These are phyloP conservation scores for Aspergillus sp. DNA, from an alignment of 2,329 filamentous ascomycete genomes.

Conservation along the genomic window DNA sequence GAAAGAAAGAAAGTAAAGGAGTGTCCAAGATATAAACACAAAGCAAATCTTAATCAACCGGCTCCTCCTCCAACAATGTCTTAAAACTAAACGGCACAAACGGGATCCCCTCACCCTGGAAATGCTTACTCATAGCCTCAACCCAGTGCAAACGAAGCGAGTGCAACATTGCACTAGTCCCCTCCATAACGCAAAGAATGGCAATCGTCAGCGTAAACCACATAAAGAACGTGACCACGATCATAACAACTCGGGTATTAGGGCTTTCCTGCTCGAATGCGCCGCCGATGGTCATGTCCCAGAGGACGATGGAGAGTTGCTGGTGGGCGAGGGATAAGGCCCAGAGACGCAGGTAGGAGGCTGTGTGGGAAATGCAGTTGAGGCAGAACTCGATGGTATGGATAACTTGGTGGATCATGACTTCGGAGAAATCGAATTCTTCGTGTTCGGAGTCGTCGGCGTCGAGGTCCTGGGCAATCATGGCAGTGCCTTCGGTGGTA, in stretches of 20 bases:
- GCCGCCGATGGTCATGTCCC: slow-evolving; percentile 86
- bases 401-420: slow-evolving; percentile 98
- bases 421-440: slow-evolving; percentile 94
- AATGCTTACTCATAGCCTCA: slow-evolving; percentile 96
- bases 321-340: slow-evolving; percentile 95
- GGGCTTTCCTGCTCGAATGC: slow-evolving; percentile 61
- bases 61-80: slow-evolving; percentile 74
- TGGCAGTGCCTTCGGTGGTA: slow-evolving; percentile 72
- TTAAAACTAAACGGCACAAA: slow-evolving; percentile 89
- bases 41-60: slow-evolving; percentile 33
- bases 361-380: slow-evolving; percentile 98
- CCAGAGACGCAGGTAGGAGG: slow-evolving; percentile 97
- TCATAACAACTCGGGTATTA: slow-evolving; percentile 65
- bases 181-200: slow-evolving; percentile 89
- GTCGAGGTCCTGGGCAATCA: slow-evolving; percentile 78
- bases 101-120: slow-evolving; percentile 78
- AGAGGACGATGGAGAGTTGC: slow-evolving; percentile 91
- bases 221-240: slow-evolving; percentile 73
- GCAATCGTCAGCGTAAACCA: slow-evolving; percentile 83
- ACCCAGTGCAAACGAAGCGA: slow-evolving; percentile 90
- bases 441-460: slow-evolving; percentile 69
- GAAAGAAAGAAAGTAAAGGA: slow-evolving; percentile 6
- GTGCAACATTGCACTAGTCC: slow-evolving; percentile 92
- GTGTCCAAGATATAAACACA: slow-evolving; percentile 5
- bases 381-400: slow-evolving; percentile 99